These are phyloP conservation scores for Colletotrichum sp. DNA, from an alignment of 2,329 filamentous ascomycete species.

Conservation along the genomic window DNA sequence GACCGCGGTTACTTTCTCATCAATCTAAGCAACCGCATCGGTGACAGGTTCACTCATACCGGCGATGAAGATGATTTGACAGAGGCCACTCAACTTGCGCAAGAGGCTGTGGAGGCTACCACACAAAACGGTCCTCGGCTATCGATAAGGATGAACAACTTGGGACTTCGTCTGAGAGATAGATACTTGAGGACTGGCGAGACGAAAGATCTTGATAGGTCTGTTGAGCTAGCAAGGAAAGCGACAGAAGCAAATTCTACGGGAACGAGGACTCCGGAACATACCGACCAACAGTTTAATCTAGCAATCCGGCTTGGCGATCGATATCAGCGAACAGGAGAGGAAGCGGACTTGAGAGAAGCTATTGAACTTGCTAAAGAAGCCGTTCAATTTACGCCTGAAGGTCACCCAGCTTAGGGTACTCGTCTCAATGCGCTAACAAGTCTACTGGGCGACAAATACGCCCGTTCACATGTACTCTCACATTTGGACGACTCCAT, in stretches of 20 bases:
- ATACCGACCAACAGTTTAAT: background rate
- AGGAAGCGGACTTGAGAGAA: fast-evolving
- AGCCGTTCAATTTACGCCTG: background rate
- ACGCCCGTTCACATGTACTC: background rate
- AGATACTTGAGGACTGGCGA: background rate
- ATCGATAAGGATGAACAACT: background rate
- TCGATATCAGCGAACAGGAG: background rate
- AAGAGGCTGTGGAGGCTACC: background rate
- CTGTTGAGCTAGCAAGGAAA: fast-evolving
- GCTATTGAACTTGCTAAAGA: background rate
- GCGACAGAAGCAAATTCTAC: background rate
- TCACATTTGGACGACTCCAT: background rate
- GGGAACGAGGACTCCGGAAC: background rate
- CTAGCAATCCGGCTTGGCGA: background rate
- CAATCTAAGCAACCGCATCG: background rate
- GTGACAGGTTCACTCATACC: background rate
- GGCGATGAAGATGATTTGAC: background rate
- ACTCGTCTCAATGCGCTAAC: background rate
- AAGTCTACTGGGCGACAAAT: background rate
- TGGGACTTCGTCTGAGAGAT: background rate
- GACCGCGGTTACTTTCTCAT: background rate
- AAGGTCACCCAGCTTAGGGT: background rate
- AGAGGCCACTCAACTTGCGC: background rate
- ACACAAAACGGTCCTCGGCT: background rate
- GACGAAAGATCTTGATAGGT: fast-evolving